These are phyloP conservation scores for Wickerhamiella occidentalis DNA, from an alignment of 805 yeast species.

Conservation along the genomic window DNA sequence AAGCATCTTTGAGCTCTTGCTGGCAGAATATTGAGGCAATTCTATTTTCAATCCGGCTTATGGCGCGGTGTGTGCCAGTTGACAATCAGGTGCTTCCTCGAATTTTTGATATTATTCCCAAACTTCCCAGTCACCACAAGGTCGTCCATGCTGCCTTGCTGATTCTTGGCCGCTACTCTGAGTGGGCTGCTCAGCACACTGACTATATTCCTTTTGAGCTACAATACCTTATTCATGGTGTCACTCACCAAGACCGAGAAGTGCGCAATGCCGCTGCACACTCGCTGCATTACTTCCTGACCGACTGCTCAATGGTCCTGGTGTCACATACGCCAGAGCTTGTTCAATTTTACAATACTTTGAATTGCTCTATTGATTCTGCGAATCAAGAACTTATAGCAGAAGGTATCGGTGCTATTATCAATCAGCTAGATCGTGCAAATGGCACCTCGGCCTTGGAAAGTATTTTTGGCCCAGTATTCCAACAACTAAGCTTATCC, in stretches of 20 bases:
- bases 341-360: conserved; percentile 53
- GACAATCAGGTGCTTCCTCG: conserved; percentile 4
- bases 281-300: conserved; percentile 87
- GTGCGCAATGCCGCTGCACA: conserved; percentile 80
- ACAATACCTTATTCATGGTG: conserved; percentile 71
- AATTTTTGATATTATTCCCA: conserved; percentile 4
- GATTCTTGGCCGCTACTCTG: conserved; percentile 90
- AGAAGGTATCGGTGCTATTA: conserved; percentile 80
- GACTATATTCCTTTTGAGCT: conserved; percentile 70
- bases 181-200: conserved; percentile 86
- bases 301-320: conserved; percentile 66
- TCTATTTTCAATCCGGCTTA: conserved; percentile 74
- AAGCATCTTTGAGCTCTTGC: neutral
- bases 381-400: conserved; percentile 67
- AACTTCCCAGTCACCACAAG: conserved; percentile 62
- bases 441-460: conserved; percentile 41
- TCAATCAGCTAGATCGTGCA: conserved; percentile 31
- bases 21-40: conserved; percentile 83
- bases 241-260: conserved; percentile 34
- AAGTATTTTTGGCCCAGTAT: conserved; percentile 59
- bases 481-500: conserved; percentile 30
- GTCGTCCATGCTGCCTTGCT: conserved; percentile 86
- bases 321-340: conserved; percentile 62
- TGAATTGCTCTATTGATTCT: conserved; percentile 43
- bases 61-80: conserved; percentile 72